Conservation (phyloP, 305 asterid genomes). For the Caryopteris hybrid region DNA sequence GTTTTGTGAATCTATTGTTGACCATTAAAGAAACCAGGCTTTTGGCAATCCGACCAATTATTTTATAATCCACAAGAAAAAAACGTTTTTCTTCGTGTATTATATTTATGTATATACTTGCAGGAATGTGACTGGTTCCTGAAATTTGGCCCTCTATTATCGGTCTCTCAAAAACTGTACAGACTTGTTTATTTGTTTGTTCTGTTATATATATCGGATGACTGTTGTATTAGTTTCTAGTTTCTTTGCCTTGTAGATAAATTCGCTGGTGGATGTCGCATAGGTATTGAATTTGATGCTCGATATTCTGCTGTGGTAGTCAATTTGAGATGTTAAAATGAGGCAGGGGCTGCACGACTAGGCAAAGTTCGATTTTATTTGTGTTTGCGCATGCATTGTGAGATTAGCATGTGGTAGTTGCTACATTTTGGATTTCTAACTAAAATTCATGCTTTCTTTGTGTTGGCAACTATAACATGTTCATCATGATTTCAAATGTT, state of each 20-base stretch:
- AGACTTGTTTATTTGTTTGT: slow-evolving; percentile 26
- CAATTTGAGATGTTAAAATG: neutral
- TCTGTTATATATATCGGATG: slow-evolving; percentile 22
- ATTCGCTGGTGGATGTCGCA: neutral
- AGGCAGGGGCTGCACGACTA: neutral
- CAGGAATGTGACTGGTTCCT: slow-evolving; percentile 22
- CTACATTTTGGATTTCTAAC: too few species aligned
- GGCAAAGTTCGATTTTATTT: too few species aligned
- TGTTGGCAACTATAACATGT: too few species aligned
- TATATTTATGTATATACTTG: slow-evolving; percentile 43
- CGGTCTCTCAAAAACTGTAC: slow-evolving; percentile 31
- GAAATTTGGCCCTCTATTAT: neutral
- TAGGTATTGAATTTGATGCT: neutral
- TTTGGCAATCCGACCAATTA: slow-evolving; percentile 6
- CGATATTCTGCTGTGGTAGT: neutral
- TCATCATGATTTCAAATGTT: too few species aligned
- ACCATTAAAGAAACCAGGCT: neutral
- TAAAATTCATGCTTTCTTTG: too few species aligned
- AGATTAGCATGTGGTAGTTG: too few species aligned
- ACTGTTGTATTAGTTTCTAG: neutral
- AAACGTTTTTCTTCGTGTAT: slow-evolving; percentile 23
- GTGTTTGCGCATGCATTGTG: too few species aligned
- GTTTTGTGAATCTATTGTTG: slow-evolving; percentile 21
- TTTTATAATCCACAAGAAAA: slow-evolving; percentile 26
- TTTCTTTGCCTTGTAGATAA: neutral